These are phyloP conservation scores for Cercospora nicotianae DNA, from an alignment of 2,329 filamentous ascomycete genomes.

Conservation along the genomic window DNA sequence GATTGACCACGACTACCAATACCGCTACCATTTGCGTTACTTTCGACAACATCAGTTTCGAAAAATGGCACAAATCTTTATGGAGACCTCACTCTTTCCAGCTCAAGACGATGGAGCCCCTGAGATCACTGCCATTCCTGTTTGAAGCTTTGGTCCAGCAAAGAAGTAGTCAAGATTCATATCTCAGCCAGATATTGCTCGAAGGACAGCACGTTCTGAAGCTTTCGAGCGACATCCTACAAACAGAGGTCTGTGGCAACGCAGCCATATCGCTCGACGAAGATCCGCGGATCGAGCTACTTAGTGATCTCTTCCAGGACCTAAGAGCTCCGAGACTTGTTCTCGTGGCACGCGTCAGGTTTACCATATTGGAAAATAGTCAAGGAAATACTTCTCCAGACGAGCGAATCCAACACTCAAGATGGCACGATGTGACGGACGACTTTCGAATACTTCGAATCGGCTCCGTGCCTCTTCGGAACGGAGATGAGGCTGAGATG, in stretches of 20 bases:
- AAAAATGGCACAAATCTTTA: not conserved
- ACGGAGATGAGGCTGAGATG: not conserved
- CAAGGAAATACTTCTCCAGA: not conserved
- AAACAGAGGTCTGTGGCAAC: not conserved
- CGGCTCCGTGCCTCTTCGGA: conserved; percentile 5
- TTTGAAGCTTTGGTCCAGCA: not conserved
- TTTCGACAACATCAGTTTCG: not conserved
- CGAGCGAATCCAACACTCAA: not conserved
- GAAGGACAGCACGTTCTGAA: not conserved
- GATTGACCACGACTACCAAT: not conserved
- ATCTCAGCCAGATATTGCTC: not conserved
- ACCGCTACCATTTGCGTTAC: not conserved
- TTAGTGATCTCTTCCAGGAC: conserved; percentile 2
- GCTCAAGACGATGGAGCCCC: not conserved
- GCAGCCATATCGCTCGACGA: not conserved
- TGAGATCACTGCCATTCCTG: not conserved
- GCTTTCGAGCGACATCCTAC: not conserved
- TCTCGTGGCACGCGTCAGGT: not conserved
- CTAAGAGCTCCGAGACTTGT: not conserved
- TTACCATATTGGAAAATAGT: not conserved
- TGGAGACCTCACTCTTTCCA: not conserved
- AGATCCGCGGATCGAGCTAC: not conserved
- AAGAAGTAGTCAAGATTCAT: not conserved
- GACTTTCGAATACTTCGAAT: conserved; percentile 7
- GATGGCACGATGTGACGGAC: not conserved